These are phyloP conservation scores for Stagonosporopsis chrysanthemi DNA, from an alignment of 2,329 filamentous ascomycete genomes.

Conservation along the genomic window DNA sequence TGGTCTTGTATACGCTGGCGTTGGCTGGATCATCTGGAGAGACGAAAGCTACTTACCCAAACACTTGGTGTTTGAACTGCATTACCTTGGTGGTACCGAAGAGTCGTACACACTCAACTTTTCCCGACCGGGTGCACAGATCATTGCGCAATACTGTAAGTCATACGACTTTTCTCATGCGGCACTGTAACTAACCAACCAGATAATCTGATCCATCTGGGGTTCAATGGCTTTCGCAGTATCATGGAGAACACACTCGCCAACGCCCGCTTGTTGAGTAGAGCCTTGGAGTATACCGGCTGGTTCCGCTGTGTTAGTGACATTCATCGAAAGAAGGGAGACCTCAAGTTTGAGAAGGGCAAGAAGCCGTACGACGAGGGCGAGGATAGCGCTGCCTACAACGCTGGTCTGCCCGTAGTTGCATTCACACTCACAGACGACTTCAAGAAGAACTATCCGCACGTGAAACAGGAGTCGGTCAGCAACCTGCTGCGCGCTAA, in stretches of 20 bases:
- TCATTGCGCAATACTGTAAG: constrained; percentile 76
- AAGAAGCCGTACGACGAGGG: constrained; percentile 54
- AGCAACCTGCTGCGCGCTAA: constrained; percentile 69
- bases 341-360: constrained; percentile 52
- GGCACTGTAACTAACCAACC: constrained; percentile 1
- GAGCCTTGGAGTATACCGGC: constrained; percentile 68
- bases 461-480: constrained; percentile 70
- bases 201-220: constrained; percentile 73
- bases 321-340: constrained; percentile 67
- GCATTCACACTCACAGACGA: constrained; percentile 69
- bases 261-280: constrained; percentile 70
- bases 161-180: not conserved
- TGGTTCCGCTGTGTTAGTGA: constrained; percentile 69
- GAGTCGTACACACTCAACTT: constrained; percentile 77
- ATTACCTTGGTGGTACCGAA: constrained; percentile 75
- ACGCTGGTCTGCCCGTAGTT: constrained; percentile 72
- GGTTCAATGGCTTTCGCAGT: constrained; percentile 68
- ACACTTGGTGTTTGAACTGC: constrained; percentile 73
- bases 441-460: constrained; percentile 65
- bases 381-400: constrained; percentile 65
- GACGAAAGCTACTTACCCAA: constrained; percentile 71
- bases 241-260: constrained; percentile 70
- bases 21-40: constrained; percentile 67
- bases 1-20: constrained; percentile 70
- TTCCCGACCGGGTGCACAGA: constrained; percentile 72